A percentile compares a stretch with the other conserved stretches of the same genome.
These are phyloP conservation scores for Ziziphus jujuba DNA, from an alignment of 306 rosid species.

Conservation along the genomic window DNA sequence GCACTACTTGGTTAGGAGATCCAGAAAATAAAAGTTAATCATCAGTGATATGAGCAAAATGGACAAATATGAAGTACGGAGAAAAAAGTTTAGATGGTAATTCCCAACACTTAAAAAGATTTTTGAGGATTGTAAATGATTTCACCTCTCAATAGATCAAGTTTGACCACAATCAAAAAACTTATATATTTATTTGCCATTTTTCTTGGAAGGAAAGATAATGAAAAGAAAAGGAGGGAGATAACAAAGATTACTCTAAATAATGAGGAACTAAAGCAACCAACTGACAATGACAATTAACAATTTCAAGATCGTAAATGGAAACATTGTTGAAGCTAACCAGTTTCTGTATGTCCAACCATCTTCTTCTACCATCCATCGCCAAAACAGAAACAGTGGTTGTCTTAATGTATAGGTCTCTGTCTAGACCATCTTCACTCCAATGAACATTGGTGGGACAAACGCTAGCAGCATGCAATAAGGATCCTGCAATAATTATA, in stretches of 20 bases:
- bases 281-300: background rate
- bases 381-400: constrained; percentile 84
- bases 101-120: background rate
- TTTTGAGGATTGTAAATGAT: background rate
- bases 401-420: constrained; percentile 78
- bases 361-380: constrained; percentile 99
- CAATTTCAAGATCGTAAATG: constrained; percentile 11
- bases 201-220: background rate
- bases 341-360: constrained; percentile 93
- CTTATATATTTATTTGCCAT: background rate
- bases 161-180: background rate
- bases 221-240: background rate
- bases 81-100: background rate
- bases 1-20: constrained; percentile 16
- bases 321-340: constrained; percentile 42
- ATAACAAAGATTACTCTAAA: background rate
- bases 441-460: constrained; percentile 78
- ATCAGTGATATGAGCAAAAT: constrained; percentile 8
- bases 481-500: constrained; percentile 54
- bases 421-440: constrained; percentile 93
- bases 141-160: background rate
- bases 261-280: background rate
- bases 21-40: constrained; percentile 14
- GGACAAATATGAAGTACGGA: background rate
- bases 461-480: constrained; percentile 36